These are phyloP conservation scores for Ceratocystis smalleyi DNA, from an alignment of 2,329 filamentous ascomycete species.

Conservation along the genomic window DNA sequence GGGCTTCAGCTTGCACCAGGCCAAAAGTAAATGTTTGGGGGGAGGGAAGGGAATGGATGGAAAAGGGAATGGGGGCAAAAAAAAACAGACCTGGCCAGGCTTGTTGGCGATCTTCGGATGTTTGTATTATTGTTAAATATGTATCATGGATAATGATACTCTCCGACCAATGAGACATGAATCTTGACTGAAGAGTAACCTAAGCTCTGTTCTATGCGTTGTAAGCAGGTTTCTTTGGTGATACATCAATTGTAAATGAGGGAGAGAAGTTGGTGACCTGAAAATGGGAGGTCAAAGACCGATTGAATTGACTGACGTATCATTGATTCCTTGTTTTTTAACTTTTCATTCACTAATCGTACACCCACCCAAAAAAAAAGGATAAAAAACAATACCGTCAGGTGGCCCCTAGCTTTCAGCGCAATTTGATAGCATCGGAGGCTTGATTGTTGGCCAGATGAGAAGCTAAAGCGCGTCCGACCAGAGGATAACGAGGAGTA, in stretches of 20 bases:
- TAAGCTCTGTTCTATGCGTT: too few species aligned
- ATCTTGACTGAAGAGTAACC: too few species aligned
- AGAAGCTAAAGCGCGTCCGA: not conserved
- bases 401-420: not conserved
- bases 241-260: not conserved
- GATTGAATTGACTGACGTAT: not conserved
- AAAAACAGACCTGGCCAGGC: not conserved
- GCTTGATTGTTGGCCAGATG: not conserved
- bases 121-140: too few species aligned
- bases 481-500: not conserved
- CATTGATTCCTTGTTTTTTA: not conserved
- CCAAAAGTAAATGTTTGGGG: not conserved
- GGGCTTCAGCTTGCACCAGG: constrained; percentile 22
- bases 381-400: not conserved
- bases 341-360: constrained; percentile 6
- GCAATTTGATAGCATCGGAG: not conserved
- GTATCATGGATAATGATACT: too few species aligned
- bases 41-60: not conserved
- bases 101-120: too few species aligned
- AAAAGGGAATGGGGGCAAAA: not conserved
- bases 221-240: too few species aligned
- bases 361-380: constrained; percentile 1
- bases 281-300: not conserved
- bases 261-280: not conserved
- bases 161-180: too few species aligned